Evolutionary conservation across 768 basidiomycete genomes (phyloP).

Genomic region (Flagelloscypha sp.): DNA sequence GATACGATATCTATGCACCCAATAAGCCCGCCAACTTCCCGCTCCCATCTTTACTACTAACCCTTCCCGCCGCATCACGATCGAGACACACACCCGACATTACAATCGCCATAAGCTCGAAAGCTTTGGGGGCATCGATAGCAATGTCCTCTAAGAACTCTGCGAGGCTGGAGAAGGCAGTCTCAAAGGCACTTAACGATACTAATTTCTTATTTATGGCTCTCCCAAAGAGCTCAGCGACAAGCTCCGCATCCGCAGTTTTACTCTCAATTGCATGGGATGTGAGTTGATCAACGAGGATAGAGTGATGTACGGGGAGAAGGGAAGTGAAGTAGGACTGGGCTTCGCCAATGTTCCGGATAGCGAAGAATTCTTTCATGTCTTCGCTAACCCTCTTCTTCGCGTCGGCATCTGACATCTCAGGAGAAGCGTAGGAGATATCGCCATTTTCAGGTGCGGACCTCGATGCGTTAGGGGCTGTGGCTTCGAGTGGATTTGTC

Average conservation of each 20-base stretch:
- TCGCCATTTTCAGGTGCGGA: constrained; percentile 24
- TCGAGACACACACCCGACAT: too few species aligned
- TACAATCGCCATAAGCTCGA: constrained; percentile 38
- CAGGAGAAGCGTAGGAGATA: too few species aligned
- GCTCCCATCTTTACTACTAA: too few species aligned
- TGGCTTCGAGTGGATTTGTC: constrained; percentile 34
- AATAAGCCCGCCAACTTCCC: too few species aligned
- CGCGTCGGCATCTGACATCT: constrained; percentile 35
- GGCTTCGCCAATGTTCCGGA: constrained; percentile 45
- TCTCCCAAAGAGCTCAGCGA: constrained; percentile 36
- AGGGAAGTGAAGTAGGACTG: constrained; percentile 46
- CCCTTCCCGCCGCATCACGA: too few species aligned
- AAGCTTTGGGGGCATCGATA: constrained; percentile 49
- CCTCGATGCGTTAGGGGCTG: constrained; percentile 25
- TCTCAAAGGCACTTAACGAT: constrained; percentile 32
- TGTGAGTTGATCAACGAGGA: constrained; percentile 39
- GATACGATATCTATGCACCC: too few species aligned
- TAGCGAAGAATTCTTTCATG: constrained; percentile 44
- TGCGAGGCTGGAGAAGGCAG: constrained; percentile 32
- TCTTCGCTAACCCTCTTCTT: constrained; percentile 40
- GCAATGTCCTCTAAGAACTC: constrained; percentile 47
- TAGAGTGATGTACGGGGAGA: constrained; percentile 31
- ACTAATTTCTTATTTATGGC: constrained; percentile 30
- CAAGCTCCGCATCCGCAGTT: constrained; percentile 41
- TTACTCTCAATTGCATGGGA: constrained; percentile 42